Conservation (phyloP, 1,139 yeast genomes). For the Pichia sp. region DNA sequence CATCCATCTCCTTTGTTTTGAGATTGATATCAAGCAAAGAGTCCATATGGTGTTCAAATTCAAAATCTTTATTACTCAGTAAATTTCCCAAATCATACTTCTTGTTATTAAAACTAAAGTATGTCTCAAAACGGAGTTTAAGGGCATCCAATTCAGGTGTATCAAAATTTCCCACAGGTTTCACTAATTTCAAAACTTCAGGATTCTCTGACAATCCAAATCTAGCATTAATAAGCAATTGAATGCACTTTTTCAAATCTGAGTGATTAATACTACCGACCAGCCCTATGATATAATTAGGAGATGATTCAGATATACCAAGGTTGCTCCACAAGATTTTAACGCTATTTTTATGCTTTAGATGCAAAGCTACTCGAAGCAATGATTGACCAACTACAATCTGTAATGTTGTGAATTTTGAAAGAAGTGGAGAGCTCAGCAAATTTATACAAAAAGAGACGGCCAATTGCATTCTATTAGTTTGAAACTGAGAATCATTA, state of each 20-base stretch:
- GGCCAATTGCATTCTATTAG: slow-evolving; percentile 15
- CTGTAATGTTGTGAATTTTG: slow-evolving; percentile 22
- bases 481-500: slow-evolving; percentile 15
- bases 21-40: neutral
- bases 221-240: slow-evolving; percentile 7
- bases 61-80: neutral
- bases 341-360: slow-evolving; percentile 12
- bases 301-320: slow-evolving; percentile 13
- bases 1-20: neutral
- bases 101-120: no score
- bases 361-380: slow-evolving; percentile 18
- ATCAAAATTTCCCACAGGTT: neutral
- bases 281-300: slow-evolving; percentile 2
- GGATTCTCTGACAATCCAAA: neutral
- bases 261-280: slow-evolving; percentile 9
- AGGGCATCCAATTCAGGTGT: slow-evolving; percentile 5
- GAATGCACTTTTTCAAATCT: slow-evolving; percentile 20
- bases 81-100: neutral
- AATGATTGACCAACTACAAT: slow-evolving; percentile 21
- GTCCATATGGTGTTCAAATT: no score
- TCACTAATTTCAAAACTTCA: neutral
- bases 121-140: neutral
- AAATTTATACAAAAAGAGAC: slow-evolving; percentile 20
- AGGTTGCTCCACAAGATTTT: slow-evolving; percentile 20
- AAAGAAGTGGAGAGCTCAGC: slow-evolving; percentile 25